Conservation (phyloP, 306 rosid species). For the Cicer pinnatifidum region DNA sequence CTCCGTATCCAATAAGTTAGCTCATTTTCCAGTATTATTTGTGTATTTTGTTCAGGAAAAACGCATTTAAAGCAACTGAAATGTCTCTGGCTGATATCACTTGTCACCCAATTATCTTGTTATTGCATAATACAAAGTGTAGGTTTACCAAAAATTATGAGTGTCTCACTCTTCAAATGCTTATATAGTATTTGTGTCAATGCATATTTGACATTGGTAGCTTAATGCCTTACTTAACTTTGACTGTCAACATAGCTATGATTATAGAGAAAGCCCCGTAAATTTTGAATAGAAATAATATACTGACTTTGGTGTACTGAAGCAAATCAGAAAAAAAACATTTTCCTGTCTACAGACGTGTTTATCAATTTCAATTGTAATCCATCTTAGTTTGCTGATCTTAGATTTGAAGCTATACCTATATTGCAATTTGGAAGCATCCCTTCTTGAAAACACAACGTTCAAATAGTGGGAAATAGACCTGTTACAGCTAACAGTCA, state of each 20-base stretch:
- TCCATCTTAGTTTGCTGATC: not conserved
- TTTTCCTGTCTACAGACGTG: not conserved
- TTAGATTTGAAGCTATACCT: slow-evolving; percentile 27
- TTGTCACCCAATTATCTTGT: slow-evolving; percentile 7
- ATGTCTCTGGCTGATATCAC: not conserved
- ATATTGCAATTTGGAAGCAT: slow-evolving; percentile 18
- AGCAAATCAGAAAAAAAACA: not conserved
- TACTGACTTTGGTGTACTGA: not conserved
- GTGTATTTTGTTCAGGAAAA: slow-evolving; percentile 17
- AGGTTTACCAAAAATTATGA: slow-evolving; percentile 20
- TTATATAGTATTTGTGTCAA: not conserved
- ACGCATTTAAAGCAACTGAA: slow-evolving; percentile 4
- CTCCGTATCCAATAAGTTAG: slow-evolving; percentile 1
- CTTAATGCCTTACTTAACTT: not conserved
- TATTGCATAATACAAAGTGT: not conserved
- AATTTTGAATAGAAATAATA: slow-evolving; percentile 12
- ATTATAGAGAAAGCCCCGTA: not conserved
- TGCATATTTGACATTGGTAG: not conserved
- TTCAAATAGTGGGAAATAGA: not conserved
- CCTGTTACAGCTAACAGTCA: too few relatives aligned
- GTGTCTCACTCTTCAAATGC: slow-evolving; percentile 13
- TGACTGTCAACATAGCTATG: not conserved
- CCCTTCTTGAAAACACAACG: slow-evolving; percentile 3
- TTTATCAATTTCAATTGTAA: slow-evolving; percentile 12
- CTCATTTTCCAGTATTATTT: slow-evolving; percentile 2